Percentiles rank a stretch among this genome's conserved stretches.
These are phyloP conservation scores for Linum usitatissimum DNA, from an alignment of 345 rosid genomes.

Conservation along the genomic window DNA sequence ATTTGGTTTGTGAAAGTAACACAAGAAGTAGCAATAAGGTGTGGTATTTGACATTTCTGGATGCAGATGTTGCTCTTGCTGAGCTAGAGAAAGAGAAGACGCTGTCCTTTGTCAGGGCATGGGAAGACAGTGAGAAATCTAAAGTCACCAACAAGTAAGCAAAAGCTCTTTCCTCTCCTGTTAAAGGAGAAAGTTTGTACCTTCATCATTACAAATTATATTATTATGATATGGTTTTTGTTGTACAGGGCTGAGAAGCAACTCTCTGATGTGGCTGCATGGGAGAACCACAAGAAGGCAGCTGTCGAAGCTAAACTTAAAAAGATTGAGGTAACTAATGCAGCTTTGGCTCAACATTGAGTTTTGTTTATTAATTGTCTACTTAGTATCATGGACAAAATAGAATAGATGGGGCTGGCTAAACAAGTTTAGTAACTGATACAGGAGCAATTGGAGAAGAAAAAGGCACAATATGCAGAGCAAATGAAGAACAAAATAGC, in stretches of 20 bases:
- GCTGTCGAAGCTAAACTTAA: conserved; percentile 51
- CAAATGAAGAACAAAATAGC: conserved; percentile 79
- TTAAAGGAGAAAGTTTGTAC: too few relatives aligned
- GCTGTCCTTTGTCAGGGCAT: conserved; percentile 68
- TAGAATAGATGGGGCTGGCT: too few relatives aligned
- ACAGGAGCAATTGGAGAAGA: conserved; percentile 60
- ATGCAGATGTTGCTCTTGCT: conserved; percentile 58
- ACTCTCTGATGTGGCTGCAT: conserved; percentile 37
- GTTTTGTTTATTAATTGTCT: too few relatives aligned
- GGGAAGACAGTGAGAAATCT: conserved; percentile 94
- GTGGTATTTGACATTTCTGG: too few relatives aligned
- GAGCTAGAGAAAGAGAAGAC: conserved; percentile 70
- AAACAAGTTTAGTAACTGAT: too few relatives aligned
- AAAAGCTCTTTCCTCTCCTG: not conserved
- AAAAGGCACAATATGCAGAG: conserved; percentile 66
- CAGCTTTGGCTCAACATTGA: too few relatives aligned
- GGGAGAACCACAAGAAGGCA: conserved; percentile 67
- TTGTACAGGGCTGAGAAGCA: conserved; percentile 58
- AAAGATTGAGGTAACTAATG: conserved; percentile 21
- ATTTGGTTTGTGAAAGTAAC: too few relatives aligned
- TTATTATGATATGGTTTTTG: not conserved
- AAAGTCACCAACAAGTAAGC: conserved; percentile 78
- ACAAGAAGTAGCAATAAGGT: too few relatives aligned
- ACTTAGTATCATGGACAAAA: too few relatives aligned
- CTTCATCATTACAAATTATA: too few relatives aligned